Evolutionary conservation across 257 asterid genomes (phyloP).

Genomic region (Forsythia viridissima): DNA sequence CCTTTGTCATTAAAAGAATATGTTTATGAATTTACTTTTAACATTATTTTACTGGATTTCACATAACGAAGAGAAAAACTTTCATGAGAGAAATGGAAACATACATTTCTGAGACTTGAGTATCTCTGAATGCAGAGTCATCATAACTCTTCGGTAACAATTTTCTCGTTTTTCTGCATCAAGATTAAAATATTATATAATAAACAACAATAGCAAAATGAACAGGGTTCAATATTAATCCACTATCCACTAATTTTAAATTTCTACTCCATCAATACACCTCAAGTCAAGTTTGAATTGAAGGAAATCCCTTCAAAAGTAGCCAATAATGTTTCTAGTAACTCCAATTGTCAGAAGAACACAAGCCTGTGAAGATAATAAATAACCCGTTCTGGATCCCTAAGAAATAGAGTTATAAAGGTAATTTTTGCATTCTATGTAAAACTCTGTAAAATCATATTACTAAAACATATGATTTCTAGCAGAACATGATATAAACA

Average conservation of each 20-base stretch:
- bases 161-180: slow-evolving; percentile 51
- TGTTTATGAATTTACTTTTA: too few species aligned
- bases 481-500: not conserved
- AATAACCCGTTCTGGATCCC: not conserved
- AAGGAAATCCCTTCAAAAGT: not conserved
- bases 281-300: too few species aligned
- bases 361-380: not conserved
- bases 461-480: not conserved
- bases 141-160: slow-evolving; percentile 13
- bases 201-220: slow-evolving; percentile 6
- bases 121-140: slow-evolving; percentile 26
- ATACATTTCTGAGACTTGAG: slow-evolving; percentile 42
- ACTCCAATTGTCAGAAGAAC: not conserved
- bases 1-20: not conserved
- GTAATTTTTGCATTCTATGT: not conserved
- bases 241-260: not conserved
- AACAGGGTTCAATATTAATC: not conserved
- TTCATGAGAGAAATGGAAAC: slow-evolving; percentile 19
- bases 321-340: not conserved
- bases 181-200: slow-evolving; percentile 4
- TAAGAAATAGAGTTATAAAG: not conserved
- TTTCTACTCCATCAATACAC: not conserved
- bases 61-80: not conserved
- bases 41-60: not conserved
- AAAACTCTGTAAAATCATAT: not conserved